A percentile compares a stretch with the other conserved stretches of the same genome.
These are phyloP conservation scores for Mortierella sp. DNA, from an alignment of 371 early-diverging fungal genomes.

Conservation along the genomic window DNA sequence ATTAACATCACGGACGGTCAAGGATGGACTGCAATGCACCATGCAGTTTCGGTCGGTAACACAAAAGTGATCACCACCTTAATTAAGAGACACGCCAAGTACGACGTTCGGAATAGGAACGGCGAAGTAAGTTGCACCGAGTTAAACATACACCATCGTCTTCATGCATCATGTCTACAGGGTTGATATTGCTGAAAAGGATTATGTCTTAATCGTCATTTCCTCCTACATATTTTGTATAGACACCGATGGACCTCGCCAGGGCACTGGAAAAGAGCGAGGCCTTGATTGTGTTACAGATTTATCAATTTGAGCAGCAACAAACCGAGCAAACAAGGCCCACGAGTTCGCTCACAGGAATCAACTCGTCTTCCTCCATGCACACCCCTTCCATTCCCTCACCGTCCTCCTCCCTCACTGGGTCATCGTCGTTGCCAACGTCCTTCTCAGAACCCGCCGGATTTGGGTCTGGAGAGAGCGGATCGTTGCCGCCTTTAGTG, in stretches of 20 bases:
- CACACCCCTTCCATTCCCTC: conserved; percentile 39
- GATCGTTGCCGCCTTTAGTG: conserved; percentile 23
- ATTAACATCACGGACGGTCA: conserved; percentile 67
- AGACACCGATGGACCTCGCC: conserved; percentile 80
- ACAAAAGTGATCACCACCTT: conserved; percentile 70
- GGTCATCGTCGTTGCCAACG: conserved; percentile 30
- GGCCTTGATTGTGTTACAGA: conserved; percentile 49
- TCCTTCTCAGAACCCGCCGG: conserved; percentile 37
- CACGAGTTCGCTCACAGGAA: conserved; percentile 45
- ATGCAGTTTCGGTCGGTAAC: conserved; percentile 77
- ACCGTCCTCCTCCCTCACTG: conserved; percentile 38
- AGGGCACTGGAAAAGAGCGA: conserved; percentile 52
- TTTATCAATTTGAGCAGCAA: conserved; percentile 52
- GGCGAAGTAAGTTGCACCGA: conserved; percentile 56
- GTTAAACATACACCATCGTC: background rate
- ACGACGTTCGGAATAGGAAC: conserved; percentile 67
- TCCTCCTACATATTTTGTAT: background rate
- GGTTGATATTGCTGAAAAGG: background rate
- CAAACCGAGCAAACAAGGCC: conserved; percentile 51
- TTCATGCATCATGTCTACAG: background rate
- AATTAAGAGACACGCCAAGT: conserved; percentile 75
- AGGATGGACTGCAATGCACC: conserved; percentile 84
- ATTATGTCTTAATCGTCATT: background rate
- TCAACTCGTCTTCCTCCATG: conserved; percentile 34
- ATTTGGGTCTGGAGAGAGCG: conserved; percentile 30